A percentile compares a stretch with the other conserved stretches of the same genome.
These are phyloP conservation scores for Endoconidiophora laricicola DNA, from an alignment of 2,329 filamentous ascomycete genomes.

Conservation along the genomic window DNA sequence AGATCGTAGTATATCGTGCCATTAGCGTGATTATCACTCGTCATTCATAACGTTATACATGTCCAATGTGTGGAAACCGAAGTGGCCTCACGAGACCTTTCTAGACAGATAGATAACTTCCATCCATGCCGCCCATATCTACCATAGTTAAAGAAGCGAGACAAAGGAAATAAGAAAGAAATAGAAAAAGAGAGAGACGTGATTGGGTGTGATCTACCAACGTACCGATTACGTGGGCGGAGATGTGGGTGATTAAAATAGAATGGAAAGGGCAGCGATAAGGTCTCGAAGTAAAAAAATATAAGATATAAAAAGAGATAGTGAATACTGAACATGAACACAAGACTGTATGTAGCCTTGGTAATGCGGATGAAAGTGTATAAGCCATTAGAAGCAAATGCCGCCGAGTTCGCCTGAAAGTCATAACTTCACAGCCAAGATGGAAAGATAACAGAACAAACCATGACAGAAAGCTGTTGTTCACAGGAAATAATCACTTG, in stretches of 20 bases:
- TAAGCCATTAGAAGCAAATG: background rate
- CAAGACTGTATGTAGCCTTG: background rate
- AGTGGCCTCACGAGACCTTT: no score
- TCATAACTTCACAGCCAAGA: background rate
- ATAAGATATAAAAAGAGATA: background rate
- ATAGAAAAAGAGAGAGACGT: background rate
- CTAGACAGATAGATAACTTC: no score
- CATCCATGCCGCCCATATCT: no score
- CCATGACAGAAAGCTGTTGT: conserved; percentile 1
- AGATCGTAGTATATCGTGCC: no score
- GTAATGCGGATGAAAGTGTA: background rate
- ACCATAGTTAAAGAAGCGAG: no score
- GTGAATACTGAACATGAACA: background rate
- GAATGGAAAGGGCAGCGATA: no score
- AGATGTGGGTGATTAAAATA: no score
- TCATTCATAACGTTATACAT: no score
- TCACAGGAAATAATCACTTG: conserved; percentile 55
- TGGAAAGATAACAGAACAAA: background rate
- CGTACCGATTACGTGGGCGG: background rate
- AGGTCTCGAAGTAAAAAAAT: background rate
- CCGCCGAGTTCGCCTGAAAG: background rate
- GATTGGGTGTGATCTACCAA: background rate
- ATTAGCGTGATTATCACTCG: no score
- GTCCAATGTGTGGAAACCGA: no score
- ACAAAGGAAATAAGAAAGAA: background rate